Evolutionary conservation across 2,329 filamentous ascomycete genomes (phyloP), one percentile per base, ranked within the genome.

Genomic region (Incumbomyces lentus): DNA sequence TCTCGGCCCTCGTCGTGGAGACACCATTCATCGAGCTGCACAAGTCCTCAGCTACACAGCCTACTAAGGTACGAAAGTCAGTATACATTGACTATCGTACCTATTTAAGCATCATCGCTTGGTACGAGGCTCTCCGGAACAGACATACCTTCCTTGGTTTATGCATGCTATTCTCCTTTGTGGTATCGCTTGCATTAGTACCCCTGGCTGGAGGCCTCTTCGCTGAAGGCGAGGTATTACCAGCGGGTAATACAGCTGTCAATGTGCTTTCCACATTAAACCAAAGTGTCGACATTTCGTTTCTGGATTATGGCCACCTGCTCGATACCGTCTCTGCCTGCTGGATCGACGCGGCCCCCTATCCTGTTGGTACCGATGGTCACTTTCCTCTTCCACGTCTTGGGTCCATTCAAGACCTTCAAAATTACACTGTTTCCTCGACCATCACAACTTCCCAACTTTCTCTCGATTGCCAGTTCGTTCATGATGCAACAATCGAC

Each of bases 131-230:
- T 32, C 32, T 32, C 29, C 29, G 34, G 40, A 44, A 44, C 40
- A 44, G 32, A 19, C 40, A 44, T 34, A 33, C 29, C 40, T 44
- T 44, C 26, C 30, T 44, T 11, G 32, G 40, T 17, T 14, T 44
- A 17, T 44, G 40, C 30, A 32, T 44, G 29, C 16, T 44, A n/a
- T 34, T 44, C 40, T 44, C 40, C 16, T 44, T 44, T 34, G 40
- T 44, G 29, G 40, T 33, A 34, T 32, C 40, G n/a, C 40, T 44
- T 34, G 40, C 40, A 13, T 34, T 44, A n/a, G 40, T 44, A 34
- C 40, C 40, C 8, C 40, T 44, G 16, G 32, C 40, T 4, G 40
- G 29, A 13, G 29, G 40, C 32, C 40, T 44, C 31, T 44, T 44
- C 40, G 31, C 29, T 34, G 40, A 33, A 33, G 16, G 30, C 10